Evolutionary conservation across 1,284 basidiomycete genomes (phyloP).

Genomic region (Puccinia triticina): DNA sequence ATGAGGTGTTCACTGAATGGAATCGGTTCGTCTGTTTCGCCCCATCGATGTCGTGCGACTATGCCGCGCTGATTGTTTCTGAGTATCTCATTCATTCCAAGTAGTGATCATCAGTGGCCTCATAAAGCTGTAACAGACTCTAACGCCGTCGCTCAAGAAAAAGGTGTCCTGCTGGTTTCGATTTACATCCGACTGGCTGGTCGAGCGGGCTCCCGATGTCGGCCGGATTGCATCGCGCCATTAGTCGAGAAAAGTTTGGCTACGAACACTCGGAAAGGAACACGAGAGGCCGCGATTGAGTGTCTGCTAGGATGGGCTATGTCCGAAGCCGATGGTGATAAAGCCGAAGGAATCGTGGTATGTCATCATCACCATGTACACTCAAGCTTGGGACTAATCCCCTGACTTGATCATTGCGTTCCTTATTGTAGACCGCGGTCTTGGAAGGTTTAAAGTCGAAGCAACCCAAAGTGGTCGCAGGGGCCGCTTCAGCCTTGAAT

Average conservation of each 20-base stretch:
- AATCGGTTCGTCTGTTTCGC: slow-evolving; percentile 34
- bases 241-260: slow-evolving; percentile 96
- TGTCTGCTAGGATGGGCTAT: slow-evolving; percentile 49
- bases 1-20: slow-evolving; percentile 47
- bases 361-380: slow-evolving; percentile 62
- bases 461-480: slow-evolving; percentile 91
- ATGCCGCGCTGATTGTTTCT: background rate
- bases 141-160: slow-evolving; percentile 98
- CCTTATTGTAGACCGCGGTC: slow-evolving; percentile 70
- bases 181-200: slow-evolving; percentile 88
- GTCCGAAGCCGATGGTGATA: slow-evolving; percentile 78
- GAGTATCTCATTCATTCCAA: slow-evolving; percentile 3
- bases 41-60: background rate
- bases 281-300: background rate
- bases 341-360: slow-evolving; percentile 82
- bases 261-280: slow-evolving; percentile 60
- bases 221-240: slow-evolving; percentile 80
- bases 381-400: background rate
- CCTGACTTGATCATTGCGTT: background rate
- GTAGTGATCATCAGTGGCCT: slow-evolving; percentile 43
- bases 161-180: slow-evolving; percentile 83
- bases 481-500: slow-evolving; percentile 75
- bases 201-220: slow-evolving; percentile 72
- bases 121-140: slow-evolving; percentile 68
- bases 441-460: slow-evolving; percentile 84